Evolutionary conservation across 441 rosid species (phyloP).

Genomic region (Eruca vesicaria): DNA sequence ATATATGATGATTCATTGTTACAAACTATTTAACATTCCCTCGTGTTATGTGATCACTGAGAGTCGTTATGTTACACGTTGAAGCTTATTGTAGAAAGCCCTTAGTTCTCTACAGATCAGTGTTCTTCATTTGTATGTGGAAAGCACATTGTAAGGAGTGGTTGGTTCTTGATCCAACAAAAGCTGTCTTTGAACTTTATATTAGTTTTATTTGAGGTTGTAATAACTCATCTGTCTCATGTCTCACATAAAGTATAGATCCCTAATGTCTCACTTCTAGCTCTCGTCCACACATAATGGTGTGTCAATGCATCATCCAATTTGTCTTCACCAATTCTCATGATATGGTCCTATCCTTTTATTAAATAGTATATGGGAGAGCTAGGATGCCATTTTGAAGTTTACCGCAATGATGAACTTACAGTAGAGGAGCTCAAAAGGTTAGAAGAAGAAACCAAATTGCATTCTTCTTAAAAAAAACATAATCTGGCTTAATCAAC

Average conservation of each 20-base stretch:
- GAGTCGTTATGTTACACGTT: neutral
- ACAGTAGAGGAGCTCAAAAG: slow-evolving; percentile 79
- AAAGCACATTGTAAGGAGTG: neutral
- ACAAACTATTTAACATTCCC: too few species aligned
- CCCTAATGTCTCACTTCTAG: too few species aligned
- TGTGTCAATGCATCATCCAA: too few species aligned
- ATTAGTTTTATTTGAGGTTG: too few species aligned
- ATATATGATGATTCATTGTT: too few species aligned
- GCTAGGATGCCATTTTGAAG: slow-evolving; percentile 82
- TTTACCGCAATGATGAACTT: slow-evolving; percentile 85
- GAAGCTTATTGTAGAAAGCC: neutral
- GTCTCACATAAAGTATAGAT: too few species aligned
- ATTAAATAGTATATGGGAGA: slow-evolving; percentile 57
- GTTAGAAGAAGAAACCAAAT: slow-evolving; percentile 36
- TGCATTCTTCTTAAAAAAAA: neutral
- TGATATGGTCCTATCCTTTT: too few species aligned
- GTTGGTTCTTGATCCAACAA: neutral
- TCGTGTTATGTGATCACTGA: neutral
- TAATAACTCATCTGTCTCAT: too few species aligned
- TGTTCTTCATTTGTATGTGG: neutral
- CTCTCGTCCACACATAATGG: too few species aligned
- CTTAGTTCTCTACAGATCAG: neutral
- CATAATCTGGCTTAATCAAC: neutral
- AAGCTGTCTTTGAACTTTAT: too few species aligned
- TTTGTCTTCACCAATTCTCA: too few species aligned